A percentile compares a stretch with the other conserved stretches of the same genome.
Conservation (phyloP, 2,329 filamentous ascomycete genomes). For the Diaporthe sp. region DNA sequence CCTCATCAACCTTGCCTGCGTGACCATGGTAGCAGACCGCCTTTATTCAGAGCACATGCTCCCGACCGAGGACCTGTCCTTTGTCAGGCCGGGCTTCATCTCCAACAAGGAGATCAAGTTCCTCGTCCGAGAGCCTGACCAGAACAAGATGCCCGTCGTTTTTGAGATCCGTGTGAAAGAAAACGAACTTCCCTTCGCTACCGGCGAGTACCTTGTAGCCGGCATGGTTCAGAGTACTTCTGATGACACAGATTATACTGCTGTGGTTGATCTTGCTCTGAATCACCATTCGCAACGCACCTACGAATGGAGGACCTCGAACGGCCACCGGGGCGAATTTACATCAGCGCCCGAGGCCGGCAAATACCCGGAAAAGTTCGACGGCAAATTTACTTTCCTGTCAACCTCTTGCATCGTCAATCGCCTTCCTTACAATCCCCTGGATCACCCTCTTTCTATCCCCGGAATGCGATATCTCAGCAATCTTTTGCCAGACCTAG, state of each 20-base stretch:
- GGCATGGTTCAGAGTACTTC: conserved; percentile 74
- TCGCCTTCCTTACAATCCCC: conserved; percentile 86
- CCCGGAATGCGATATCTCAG: conserved; percentile 83
- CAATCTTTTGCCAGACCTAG: conserved; percentile 75
- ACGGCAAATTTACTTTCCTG: conserved; percentile 86
- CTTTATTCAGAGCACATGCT: conserved; percentile 80
- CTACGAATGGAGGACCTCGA: conserved; percentile 89
- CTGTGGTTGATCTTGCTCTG: conserved; percentile 73
- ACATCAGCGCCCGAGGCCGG: conserved; percentile 79
- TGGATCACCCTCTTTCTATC: conserved; percentile 85
- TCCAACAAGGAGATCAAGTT: conserved; percentile 83
- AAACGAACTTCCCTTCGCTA: conserved; percentile 61
- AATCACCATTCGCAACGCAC: conserved; percentile 73
- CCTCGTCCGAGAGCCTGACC: conserved; percentile 85
- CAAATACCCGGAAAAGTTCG: conserved; percentile 65
- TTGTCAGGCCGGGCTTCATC: conserved; percentile 88
- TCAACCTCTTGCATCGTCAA: conserved; percentile 94
- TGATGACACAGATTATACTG: conserved; percentile 86
- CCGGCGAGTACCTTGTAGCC: conserved; percentile 72
- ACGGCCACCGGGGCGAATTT: conserved; percentile 87
- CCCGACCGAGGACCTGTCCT: conserved; percentile 80
- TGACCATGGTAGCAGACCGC: conserved; percentile 79
- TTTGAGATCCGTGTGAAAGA: conserved; percentile 72
- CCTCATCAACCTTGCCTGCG: conserved; percentile 76
- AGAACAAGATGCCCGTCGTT: conserved; percentile 77